A percentile compares a stretch with the other conserved stretches of the same genome.
phyloP scores from a whole-genome alignment of 2,329 filamentous ascomycete species.

The Diaporthe batatas region DNA sequence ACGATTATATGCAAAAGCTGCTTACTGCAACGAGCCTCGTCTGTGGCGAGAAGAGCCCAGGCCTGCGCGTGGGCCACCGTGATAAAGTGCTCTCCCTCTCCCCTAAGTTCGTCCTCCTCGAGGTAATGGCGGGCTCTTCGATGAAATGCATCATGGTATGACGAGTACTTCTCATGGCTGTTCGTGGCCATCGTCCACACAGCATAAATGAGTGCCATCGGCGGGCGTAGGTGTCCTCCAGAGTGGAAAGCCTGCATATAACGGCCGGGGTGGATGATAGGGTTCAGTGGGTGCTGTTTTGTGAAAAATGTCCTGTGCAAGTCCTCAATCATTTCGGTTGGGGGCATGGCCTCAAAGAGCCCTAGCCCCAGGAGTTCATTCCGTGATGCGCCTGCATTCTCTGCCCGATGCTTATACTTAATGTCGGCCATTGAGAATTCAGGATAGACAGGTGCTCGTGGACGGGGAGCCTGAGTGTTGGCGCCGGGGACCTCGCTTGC shows the following conservation, averaged over 20 bases:
- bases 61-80: conserved; percentile 84
- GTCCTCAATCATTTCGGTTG: conserved; percentile 84
- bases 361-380: conserved; percentile 85
- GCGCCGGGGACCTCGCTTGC: background rate
- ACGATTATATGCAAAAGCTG: too few species aligned
- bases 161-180: conserved; percentile 78
- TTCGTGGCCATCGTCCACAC: conserved; percentile 88
- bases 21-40: conserved; percentile 80
- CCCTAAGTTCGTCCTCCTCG: conserved; percentile 88
- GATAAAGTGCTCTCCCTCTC: conserved; percentile 83
- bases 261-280: conserved; percentile 82
- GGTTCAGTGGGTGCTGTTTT: conserved; percentile 77
- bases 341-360: conserved; percentile 84
- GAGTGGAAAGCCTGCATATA: conserved; percentile 82
- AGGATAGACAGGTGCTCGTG: conserved; percentile 6
- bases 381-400: conserved; percentile 44
- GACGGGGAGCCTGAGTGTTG: background rate
- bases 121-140: conserved; percentile 84
- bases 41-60: conserved; percentile 80
- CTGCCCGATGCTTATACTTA: conserved; percentile 21
- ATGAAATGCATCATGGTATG: conserved; percentile 84
- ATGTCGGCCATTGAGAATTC: conserved; percentile 18
- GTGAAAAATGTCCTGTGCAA: conserved; percentile 85
- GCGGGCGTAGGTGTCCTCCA: conserved; percentile 80
- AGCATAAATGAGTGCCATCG: conserved; percentile 85